phyloP scores from a whole-genome alignment of 1,139 yeast genomes.

The Zygosaccharomyces sapae region DNA sequence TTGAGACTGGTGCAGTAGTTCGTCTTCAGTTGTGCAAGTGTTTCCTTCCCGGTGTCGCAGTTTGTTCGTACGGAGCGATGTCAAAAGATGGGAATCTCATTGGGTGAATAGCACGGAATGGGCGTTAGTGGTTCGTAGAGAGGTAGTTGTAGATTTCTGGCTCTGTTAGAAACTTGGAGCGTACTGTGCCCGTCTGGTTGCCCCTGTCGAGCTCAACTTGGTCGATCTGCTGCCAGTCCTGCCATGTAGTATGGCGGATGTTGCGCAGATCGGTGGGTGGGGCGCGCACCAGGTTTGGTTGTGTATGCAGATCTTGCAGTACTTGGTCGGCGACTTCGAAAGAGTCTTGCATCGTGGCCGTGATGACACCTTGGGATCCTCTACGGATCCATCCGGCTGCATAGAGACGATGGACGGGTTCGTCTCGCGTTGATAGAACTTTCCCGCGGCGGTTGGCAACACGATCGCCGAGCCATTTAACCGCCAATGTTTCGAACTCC shows the following conservation, averaged over 20 bases:
- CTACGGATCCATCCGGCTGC: constrained; percentile 90
- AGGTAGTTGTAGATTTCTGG: constrained; percentile 14
- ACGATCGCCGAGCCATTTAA: constrained; percentile 59
- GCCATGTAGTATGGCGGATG: constrained; percentile 54
- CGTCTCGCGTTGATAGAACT: constrained; percentile 39
- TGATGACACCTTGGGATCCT: constrained; percentile 90
- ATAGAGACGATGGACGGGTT: constrained; percentile 53
- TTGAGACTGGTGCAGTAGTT: too few relatives aligned
- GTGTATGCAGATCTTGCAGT: constrained; percentile 44
- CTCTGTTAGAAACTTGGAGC: constrained; percentile 35
- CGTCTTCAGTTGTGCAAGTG: too few relatives aligned
- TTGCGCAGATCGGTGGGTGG: constrained; percentile 33
- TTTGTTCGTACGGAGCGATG: too few relatives aligned
- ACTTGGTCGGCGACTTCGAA: constrained; percentile 70
- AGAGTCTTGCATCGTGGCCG: constrained; percentile 83
- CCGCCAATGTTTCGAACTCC: constrained; percentile 49
- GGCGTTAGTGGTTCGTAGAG: neutral
- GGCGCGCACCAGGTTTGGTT: constrained; percentile 23
- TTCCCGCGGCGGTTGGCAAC: constrained; percentile 63
- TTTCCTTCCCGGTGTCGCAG: too few relatives aligned
- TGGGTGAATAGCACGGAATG: neutral
- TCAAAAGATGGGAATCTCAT: neutral
- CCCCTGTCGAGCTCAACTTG: constrained; percentile 52
- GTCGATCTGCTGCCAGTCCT: constrained; percentile 65
- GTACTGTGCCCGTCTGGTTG: constrained; percentile 43